Evolutionary conservation across 257 asterid species (phyloP).

Genomic region (Scutellaria baicalensis): DNA sequence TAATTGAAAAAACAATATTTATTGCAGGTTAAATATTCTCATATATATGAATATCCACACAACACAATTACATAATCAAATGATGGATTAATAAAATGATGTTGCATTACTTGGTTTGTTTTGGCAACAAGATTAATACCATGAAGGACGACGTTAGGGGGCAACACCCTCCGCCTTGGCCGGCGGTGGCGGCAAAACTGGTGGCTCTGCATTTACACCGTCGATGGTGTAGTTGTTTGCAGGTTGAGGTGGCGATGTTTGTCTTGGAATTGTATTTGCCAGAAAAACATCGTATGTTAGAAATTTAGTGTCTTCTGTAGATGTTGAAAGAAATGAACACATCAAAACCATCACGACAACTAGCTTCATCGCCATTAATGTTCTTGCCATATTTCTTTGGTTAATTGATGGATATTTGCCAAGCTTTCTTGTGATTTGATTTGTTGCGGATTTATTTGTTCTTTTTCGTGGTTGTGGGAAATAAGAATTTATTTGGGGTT

Average conservation of each 20-base stretch:
- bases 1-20: neutral
- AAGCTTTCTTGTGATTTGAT: neutral
- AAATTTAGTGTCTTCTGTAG: neutral
- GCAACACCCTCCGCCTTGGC: neutral
- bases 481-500: neutral
- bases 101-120: neutral
- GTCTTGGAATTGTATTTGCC: neutral
- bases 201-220: neutral
- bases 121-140: too few relatives aligned
- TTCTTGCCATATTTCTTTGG: constrained; percentile 4
- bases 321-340: constrained; percentile 3
- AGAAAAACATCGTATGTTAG: constrained; percentile 9
- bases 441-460: neutral
- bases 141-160: neutral
- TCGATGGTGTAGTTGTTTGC: constrained; percentile 7
- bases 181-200: neutral
- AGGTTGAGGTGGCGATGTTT: constrained; percentile 13
- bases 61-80: neutral
- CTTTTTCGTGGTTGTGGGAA: neutral
- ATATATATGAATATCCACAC: neutral
- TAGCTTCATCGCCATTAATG: neutral
- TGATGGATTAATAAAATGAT: neutral
- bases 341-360: neutral
- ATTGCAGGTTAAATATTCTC: too few relatives aligned
- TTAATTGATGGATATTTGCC: neutral